Evolutionary conservation across 2,329 filamentous ascomycete genomes (phyloP), one percentile per base, ranked within the genome.

Genomic region (Acrocalymma vagum): DNA sequence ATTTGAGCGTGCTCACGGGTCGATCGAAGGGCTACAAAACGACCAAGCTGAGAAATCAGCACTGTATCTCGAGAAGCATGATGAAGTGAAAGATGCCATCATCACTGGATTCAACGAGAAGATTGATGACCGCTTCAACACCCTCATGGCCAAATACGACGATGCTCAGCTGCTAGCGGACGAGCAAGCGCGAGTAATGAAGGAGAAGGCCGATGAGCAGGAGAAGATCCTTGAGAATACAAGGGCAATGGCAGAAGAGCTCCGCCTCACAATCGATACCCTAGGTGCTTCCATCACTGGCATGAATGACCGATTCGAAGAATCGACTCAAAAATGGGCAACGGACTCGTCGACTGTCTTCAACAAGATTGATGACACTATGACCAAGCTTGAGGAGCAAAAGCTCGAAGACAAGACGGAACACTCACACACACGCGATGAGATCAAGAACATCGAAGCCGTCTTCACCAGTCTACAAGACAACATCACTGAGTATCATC

Each of bases 311-410:
- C 86, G 85, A 6, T 84, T 96, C 38, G 88, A 86, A 0, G 90
- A 95, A 38, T 87, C 88, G 1, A 82, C 92, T 41, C 89, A 95
- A 61, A 93, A 91, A 70, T 87, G 93, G 80, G 85, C 90, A 40
- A 86, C 90, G 60, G 90, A 94, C 29, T 93, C 90, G 6, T 90
- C 89, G 72, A 91, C 88, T 0, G 89, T 96, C 20, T 93, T 95
- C 55, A 83, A 80, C 35, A 86, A 87, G 52, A 87, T 96, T 10
- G 89, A 95, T 39, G 86, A 93, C 30, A 85, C 93, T 4, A 85
- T 86, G 52, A 75, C 73, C 49, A 90, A 88, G 65, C 76, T 90
- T 9, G 89, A 95, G 42, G 88, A 93, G 62, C 82, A 81, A 30
- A 85, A 92, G 54, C 74, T 80, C 1, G 86, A 91, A 13, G 81